These are phyloP conservation scores for Dunaliella sp. DNA, from an alignment of 139 green algal species.

Conservation along the genomic window DNA sequence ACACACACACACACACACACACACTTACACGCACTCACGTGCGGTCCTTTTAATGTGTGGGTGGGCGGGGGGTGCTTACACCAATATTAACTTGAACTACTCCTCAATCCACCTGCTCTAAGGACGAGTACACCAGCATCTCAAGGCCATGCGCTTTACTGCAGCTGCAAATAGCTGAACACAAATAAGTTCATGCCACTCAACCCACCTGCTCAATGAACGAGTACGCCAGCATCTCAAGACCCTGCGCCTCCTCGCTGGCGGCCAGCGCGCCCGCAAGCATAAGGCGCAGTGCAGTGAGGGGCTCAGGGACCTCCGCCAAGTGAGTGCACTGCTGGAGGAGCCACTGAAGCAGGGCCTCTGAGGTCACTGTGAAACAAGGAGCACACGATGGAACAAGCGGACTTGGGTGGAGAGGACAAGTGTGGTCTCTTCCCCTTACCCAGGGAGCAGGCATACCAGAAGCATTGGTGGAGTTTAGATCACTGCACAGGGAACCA, in stretches of 20 bases:
- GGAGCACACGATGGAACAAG: too few relatives aligned
- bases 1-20: too few relatives aligned
- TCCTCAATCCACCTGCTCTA: conserved; percentile 72
- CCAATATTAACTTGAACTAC: too few relatives aligned
- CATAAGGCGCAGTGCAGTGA: conserved; percentile 78
- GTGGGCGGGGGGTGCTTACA: too few relatives aligned
- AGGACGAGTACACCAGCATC: conserved; percentile 88
- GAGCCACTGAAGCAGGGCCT: conserved; percentile 34
- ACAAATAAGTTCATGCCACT: neutral
- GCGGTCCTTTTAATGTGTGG: too few relatives aligned
- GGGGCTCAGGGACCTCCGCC: conserved; percentile 35
- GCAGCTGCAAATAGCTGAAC: neutral
- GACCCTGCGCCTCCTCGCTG: conserved; percentile 67
- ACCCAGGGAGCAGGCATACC: too few relatives aligned
- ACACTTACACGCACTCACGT: too few relatives aligned
- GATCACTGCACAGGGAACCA: too few relatives aligned
- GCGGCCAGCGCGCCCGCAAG: conserved; percentile 63
- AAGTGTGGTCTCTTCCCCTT: too few relatives aligned
- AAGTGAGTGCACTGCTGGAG: conserved; percentile 16
- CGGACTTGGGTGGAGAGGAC: too few relatives aligned
- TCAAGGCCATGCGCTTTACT: conserved; percentile 70
- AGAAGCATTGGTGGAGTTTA: too few relatives aligned
- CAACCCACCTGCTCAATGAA: conserved; percentile 83
- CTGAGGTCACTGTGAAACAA: conserved; percentile 1
- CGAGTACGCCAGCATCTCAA: conserved; percentile 86